These are phyloP conservation scores for Pseudoscleropodium purum DNA, from an alignment of 225 moss, liverwort and hornwort genomes.

Conservation along the genomic window DNA sequence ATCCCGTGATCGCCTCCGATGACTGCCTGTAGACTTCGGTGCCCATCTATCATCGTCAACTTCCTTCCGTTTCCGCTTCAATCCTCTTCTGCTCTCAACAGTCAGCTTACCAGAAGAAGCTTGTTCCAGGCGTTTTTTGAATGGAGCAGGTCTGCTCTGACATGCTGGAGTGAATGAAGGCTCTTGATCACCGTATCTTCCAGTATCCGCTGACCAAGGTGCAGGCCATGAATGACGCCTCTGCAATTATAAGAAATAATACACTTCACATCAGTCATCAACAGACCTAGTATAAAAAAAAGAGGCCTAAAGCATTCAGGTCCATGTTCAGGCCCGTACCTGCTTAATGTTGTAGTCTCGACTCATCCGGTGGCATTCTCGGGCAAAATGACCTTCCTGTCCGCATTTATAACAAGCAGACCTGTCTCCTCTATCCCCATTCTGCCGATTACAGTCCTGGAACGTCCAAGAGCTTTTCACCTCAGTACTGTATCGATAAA, in stretches of 20 bases:
- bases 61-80: slow-evolving; percentile 23
- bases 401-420: slow-evolving; percentile 68
- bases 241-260: slow-evolving; percentile 1
- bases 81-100: slow-evolving; percentile 5
- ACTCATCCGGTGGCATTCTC: slow-evolving; percentile 45
- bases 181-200: slow-evolving; percentile 33
- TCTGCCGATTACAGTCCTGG: slow-evolving; percentile 46
- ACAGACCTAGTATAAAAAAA: neutral
- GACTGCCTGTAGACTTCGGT: slow-evolving; percentile 10
- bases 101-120: slow-evolving; percentile 8
- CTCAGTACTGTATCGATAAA: neutral
- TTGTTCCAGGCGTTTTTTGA: slow-evolving; percentile 21
- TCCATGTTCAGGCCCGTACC: neutral
- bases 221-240: slow-evolving; percentile 59
- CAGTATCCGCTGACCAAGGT: slow-evolving; percentile 44
- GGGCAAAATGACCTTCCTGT: slow-evolving; percentile 86
- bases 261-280: neutral
- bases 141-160: neutral
- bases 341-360: slow-evolving; percentile 28
- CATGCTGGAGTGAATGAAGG: slow-evolving; percentile 15
- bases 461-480: neutral
- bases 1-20: slow-evolving; percentile 6
- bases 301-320: neutral
- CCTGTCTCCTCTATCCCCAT: slow-evolving; percentile 16
- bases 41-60: slow-evolving; percentile 15